These are phyloP conservation scores for Dysphania ambrosioides DNA, from an alignment of 148 eudicot species.

Conservation along the genomic window DNA sequence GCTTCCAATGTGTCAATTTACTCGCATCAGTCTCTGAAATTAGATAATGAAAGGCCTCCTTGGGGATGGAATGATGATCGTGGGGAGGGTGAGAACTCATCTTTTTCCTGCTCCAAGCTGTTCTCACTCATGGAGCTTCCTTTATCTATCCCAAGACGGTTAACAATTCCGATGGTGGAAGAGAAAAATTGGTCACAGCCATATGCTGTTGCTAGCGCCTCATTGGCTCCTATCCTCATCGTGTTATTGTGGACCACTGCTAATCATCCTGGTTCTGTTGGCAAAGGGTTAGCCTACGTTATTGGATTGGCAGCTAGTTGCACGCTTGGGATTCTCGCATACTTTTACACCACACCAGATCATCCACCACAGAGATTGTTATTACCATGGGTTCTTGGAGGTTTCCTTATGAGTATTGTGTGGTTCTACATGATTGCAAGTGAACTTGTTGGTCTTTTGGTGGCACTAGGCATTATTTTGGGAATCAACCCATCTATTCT, in stretches of 20 bases:
- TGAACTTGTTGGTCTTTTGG: constrained; percentile 81
- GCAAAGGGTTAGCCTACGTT: constrained; percentile 39
- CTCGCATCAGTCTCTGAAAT: constrained; percentile 55
- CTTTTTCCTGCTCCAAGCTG: constrained; percentile 53
- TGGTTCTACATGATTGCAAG: constrained; percentile 98
- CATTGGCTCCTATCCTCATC: constrained; percentile 69
- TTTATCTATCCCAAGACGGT: constrained; percentile 64
- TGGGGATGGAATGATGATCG: constrained; percentile 97
- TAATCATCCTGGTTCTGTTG: constrained; percentile 36
- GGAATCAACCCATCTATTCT: constrained; percentile 85
- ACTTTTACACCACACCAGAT: constrained; percentile 48
- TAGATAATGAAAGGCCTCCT: constrained; percentile 63
- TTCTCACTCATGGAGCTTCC: constrained; percentile 69
- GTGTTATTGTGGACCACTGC: constrained; percentile 58
- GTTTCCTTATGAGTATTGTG: constrained; percentile 86
- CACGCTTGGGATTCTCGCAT: constrained; percentile 47
- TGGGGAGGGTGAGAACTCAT: constrained; percentile 32
- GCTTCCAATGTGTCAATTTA: constrained; percentile 96
- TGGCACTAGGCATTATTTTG: constrained; percentile 63
- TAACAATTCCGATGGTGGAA: constrained; percentile 83
- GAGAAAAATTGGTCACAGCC: constrained; percentile 80
- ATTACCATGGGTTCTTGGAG: constrained; percentile 77
- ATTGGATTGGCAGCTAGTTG: constrained; percentile 46
- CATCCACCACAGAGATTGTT: constrained; percentile 70
- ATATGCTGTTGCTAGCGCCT: constrained; percentile 76